These are phyloP conservation scores for Porcisia hertigi DNA, from an alignment of 208 protist species.

Conservation along the genomic window DNA sequence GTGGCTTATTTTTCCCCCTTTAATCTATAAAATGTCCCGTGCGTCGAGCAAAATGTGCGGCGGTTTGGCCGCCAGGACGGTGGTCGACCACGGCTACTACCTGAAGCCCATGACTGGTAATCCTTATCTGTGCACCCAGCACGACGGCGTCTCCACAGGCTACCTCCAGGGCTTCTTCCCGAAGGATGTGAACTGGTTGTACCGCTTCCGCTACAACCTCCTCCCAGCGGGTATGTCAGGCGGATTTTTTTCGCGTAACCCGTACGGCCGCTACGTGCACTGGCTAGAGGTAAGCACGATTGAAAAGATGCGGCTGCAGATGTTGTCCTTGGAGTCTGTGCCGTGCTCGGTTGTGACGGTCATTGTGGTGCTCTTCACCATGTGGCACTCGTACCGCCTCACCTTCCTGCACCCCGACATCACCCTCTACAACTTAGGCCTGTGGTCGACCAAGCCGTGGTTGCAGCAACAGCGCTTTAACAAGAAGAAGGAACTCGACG, in stretches of 20 bases:
- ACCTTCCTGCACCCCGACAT: conserved; percentile 78
- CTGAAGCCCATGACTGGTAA: conserved; percentile 77
- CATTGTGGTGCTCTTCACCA: conserved; percentile 53
- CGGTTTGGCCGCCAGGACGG: conserved; percentile 53
- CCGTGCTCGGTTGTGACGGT: conserved; percentile 46
- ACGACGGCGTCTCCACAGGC: conserved; percentile 72
- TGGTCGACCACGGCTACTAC: conserved; percentile 73
- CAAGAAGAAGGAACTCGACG: conserved; percentile 78
- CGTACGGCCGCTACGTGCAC: conserved; percentile 79
- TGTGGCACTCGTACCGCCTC: conserved; percentile 73
- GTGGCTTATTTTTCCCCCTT: background rate
- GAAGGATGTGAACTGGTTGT: conserved; percentile 76
- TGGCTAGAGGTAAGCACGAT: conserved; percentile 88
- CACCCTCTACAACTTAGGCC: conserved; percentile 77
- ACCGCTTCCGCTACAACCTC: conserved; percentile 84
- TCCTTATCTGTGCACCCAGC: conserved; percentile 66
- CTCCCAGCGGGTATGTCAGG: conserved; percentile 64
- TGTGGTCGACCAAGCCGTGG: conserved; percentile 79
- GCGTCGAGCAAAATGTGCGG: conserved; percentile 52
- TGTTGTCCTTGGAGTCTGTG: conserved; percentile 56
- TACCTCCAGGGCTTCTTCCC: conserved; percentile 75
- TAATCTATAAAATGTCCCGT: conserved; percentile 52
- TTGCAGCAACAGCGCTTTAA: conserved; percentile 81
- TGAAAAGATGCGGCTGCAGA: conserved; percentile 78
- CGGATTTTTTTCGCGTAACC: conserved; percentile 82